phyloP scores from a whole-genome alignment of 1,284 basidiomycete species.

The Ustilago cynodontis region DNA sequence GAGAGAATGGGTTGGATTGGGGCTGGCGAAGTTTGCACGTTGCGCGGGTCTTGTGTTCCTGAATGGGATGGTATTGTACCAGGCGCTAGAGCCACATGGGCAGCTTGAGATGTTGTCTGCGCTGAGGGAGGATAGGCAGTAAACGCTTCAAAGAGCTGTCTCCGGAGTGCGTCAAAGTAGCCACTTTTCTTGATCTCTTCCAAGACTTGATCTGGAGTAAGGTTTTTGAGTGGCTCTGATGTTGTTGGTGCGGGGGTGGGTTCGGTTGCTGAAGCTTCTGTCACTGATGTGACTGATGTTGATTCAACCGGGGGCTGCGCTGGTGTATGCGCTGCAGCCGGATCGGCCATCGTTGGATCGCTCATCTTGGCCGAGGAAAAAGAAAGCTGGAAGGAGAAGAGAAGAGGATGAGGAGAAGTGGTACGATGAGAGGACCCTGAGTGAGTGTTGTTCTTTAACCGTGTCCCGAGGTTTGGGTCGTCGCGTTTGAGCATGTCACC shows the following conservation, averaged over 20 bases:
- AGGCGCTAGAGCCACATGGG: not conserved
- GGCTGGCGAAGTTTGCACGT: not conserved
- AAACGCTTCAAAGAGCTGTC: constrained; percentile 41
- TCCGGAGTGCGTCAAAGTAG: constrained; percentile 30
- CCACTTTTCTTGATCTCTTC: constrained; percentile 44
- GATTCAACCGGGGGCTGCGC: not conserved
- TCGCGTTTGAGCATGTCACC: not conserved
- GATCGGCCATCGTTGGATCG: not conserved
- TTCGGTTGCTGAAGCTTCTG: not conserved
- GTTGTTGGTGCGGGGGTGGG: not conserved
- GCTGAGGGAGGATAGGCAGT: not conserved
- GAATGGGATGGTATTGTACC: not conserved
- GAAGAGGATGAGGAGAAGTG: not conserved
- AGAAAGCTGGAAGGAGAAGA: not conserved
- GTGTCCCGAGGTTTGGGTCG: constrained; percentile 10
- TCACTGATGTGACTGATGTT: not conserved
- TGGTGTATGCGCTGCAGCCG: not conserved
- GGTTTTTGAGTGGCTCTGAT: constrained; percentile 5
- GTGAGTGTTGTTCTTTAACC: not conserved
- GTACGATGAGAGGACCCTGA: constrained; percentile 8
- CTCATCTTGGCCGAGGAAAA: not conserved
- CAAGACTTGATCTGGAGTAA: constrained; percentile 39
- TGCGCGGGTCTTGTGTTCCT: not conserved
- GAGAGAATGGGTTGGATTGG: not conserved
- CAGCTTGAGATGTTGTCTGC: no score